Evolutionary conservation across 2,329 filamentous ascomycete species (phyloP).

Genomic region (Penicillium sp.): DNA sequence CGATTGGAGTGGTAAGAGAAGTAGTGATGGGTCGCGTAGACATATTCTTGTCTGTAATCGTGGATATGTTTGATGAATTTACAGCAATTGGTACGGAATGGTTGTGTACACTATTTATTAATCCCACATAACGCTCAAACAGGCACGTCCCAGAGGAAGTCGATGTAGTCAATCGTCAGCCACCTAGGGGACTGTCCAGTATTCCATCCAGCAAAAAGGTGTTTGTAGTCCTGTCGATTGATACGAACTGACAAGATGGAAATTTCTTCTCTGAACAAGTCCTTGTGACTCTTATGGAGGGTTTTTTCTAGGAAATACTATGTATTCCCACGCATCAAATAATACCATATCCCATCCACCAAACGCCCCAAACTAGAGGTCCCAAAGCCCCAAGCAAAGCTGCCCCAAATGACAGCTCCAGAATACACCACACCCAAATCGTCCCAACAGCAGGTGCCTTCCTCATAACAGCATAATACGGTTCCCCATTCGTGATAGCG

Average conservation of each 20-base stretch:
- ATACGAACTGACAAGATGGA: too few species aligned
- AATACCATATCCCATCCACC: constrained; percentile 55
- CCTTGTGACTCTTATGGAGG: too few species aligned
- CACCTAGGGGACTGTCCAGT: constrained; percentile 55
- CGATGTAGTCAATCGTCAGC: constrained; percentile 40
- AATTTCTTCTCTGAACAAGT: too few species aligned
- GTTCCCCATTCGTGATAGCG: constrained; percentile 72
- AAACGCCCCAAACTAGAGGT: constrained; percentile 53
- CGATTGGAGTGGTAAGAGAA: not conserved
- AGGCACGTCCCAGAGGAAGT: not conserved
- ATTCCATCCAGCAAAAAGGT: constrained; percentile 45
- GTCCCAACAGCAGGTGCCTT: constrained; percentile 83
- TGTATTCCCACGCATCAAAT: constrained; percentile 17
- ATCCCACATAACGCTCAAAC: not conserved
- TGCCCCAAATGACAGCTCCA: constrained; percentile 74
- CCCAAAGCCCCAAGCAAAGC: constrained; percentile 57
- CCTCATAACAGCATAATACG: constrained; percentile 90
- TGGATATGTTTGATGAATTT: not conserved
- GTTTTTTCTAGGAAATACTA: too few species aligned
- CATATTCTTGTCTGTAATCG: too few species aligned
- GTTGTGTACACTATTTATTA: not conserved
- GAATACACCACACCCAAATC: constrained; percentile 88
- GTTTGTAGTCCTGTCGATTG: constrained; percentile 32
- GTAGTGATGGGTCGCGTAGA: too few species aligned
- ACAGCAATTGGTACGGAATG: not conserved